These are phyloP conservation scores for Prunus davidiana DNA, from an alignment of 306 rosid species.

Conservation along the genomic window DNA sequence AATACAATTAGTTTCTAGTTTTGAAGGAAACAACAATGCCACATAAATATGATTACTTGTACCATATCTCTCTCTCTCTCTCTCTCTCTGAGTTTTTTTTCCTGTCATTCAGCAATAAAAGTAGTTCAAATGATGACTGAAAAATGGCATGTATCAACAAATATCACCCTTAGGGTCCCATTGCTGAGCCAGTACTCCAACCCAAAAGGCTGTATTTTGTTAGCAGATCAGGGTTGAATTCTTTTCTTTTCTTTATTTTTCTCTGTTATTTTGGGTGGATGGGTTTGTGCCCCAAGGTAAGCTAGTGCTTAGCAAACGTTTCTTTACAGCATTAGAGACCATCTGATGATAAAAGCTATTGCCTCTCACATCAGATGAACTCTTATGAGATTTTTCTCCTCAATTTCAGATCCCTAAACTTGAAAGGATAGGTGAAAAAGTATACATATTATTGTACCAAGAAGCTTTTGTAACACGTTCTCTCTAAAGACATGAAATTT, in stretches of 20 bases:
- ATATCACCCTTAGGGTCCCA: neutral
- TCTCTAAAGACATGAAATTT: neutral
- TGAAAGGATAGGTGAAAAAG: neutral
- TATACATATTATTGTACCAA: neutral
- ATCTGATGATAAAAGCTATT: no score
- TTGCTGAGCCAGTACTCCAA: neutral
- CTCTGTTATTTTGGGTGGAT: neutral
- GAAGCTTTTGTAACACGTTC: neutral
- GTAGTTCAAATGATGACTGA: constrained; percentile 4
- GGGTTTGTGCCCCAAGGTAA: neutral
- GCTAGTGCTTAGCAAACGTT: constrained; percentile 2
- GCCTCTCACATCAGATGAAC: no score
- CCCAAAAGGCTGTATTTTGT: neutral
- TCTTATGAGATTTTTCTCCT: neutral
- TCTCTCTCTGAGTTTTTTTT: neutral
- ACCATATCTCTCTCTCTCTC: neutral
- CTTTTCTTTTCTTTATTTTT: neutral
- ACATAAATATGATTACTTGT: neutral
- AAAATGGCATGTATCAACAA: neutral
- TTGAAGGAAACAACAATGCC: constrained; percentile 3
- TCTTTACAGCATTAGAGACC: neutral
- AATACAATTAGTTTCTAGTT: neutral
- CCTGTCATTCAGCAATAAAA: constrained; percentile 5
- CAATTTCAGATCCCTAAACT: neutral
- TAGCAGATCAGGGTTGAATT: neutral